These are phyloP conservation scores for Wolfiporia cocos DNA, from an alignment of 1,284 basidiomycete species.

Conservation along the genomic window DNA sequence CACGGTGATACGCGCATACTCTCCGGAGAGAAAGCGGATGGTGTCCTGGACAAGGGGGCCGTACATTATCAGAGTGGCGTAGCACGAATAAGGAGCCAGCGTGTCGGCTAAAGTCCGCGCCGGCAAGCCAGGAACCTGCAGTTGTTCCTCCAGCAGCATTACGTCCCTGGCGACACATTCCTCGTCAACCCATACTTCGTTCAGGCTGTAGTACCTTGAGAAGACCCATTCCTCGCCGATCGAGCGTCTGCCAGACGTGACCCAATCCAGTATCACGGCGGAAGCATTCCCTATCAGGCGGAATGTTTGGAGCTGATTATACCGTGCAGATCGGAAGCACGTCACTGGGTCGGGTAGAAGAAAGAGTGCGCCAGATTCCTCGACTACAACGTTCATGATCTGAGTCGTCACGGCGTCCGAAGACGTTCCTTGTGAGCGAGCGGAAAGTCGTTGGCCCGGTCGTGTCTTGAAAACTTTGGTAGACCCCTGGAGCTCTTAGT, in stretches of 20 bases:
- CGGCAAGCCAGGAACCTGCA: conserved; percentile 20
- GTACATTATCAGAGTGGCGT: conserved; percentile 74
- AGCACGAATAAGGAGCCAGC: conserved; percentile 77
- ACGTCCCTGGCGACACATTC: conserved; percentile 69
- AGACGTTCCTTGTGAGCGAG: conserved; percentile 19
- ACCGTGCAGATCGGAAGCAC: conserved; percentile 82
- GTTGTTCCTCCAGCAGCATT: conserved; percentile 60
- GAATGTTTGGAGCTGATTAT: conserved; percentile 77
- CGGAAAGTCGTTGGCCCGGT: conserved; percentile 31
- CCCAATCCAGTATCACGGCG: conserved; percentile 81
- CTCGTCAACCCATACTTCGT: conserved; percentile 73
- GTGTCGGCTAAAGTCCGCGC: conserved; percentile 49
- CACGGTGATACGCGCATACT: conserved; percentile 55
- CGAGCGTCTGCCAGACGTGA: conserved; percentile 78
- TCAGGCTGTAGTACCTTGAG: conserved; percentile 76
- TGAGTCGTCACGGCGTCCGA: conserved; percentile 32
- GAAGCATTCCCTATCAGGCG: conserved; percentile 57
- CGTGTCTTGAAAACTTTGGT: conserved; percentile 90
- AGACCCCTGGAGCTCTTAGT: conserved; percentile 55
- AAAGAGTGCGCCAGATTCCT: conserved; percentile 51
- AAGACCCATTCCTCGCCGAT: conserved; percentile 89
- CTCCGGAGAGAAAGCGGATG: conserved; percentile 37
- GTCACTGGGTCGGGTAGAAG: conserved; percentile 90
- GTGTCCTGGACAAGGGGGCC: conserved; percentile 51
- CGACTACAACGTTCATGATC: conserved; percentile 50